phyloP scores from a whole-genome alignment of 441 rosid species.

The Erysimum cheiri region DNA sequence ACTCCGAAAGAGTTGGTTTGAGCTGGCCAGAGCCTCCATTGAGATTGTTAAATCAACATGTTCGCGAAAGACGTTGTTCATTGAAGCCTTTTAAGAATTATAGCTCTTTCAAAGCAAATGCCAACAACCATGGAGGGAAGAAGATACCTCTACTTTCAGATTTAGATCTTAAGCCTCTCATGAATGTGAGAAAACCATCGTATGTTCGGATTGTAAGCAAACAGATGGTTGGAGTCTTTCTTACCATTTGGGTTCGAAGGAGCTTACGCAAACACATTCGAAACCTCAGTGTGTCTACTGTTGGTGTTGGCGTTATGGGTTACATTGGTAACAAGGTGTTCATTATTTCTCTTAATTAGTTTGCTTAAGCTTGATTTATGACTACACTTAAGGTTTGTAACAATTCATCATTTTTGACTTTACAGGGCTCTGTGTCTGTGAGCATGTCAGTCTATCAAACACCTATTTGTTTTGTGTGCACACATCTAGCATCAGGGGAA shows the following conservation, averaged over 20 bases:
- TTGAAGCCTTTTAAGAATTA: slow-evolving; percentile 47
- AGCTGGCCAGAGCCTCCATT: slow-evolving; percentile 89
- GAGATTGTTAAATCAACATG: slow-evolving; percentile 61
- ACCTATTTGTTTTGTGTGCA: slow-evolving; percentile 70
- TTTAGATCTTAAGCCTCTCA: slow-evolving; percentile 44
- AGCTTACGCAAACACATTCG: slow-evolving; percentile 82
- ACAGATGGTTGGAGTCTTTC: slow-evolving; percentile 92
- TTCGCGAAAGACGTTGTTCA: slow-evolving; percentile 64
- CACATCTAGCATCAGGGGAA: slow-evolving; percentile 86
- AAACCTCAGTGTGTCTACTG: slow-evolving; percentile 76
- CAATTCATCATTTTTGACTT: slow-evolving; percentile 7
- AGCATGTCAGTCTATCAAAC: slow-evolving; percentile 89
- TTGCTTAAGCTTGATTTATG: background rate
- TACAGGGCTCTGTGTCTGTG: slow-evolving; percentile 86
- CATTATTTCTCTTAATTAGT: slow-evolving; percentile 20
- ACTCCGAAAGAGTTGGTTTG: slow-evolving; percentile 77
- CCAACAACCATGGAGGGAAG: background rate
- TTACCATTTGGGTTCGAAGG: slow-evolving; percentile 85
- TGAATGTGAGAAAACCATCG: slow-evolving; percentile 65
- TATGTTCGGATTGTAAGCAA: slow-evolving; percentile 83
- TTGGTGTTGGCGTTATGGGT: slow-evolving; percentile 95
- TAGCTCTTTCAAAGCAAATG: slow-evolving; percentile 32
- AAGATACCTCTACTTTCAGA: slow-evolving; percentile 30
- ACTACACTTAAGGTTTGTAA: slow-evolving; percentile 6
- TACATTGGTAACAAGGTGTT: slow-evolving; percentile 86